Evolutionary conservation across 192 early-diverging fungal genomes (phyloP).

Genomic region (Endogone sp.): DNA sequence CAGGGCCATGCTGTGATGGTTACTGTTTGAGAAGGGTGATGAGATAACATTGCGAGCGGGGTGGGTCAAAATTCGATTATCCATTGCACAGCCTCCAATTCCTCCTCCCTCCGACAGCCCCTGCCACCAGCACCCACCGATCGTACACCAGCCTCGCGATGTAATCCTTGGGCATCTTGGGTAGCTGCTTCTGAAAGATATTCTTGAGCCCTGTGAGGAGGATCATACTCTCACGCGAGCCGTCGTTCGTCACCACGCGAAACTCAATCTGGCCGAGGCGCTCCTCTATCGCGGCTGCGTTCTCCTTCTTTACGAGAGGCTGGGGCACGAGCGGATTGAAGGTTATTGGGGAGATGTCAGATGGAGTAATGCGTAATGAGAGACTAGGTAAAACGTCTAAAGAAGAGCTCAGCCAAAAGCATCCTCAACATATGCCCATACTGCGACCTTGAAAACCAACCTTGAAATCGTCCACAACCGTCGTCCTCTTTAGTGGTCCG

Average conservation of each 20-base stretch:
- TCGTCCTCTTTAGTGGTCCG: no score
- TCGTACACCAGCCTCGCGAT: slow-evolving; percentile 96
- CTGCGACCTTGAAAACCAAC: not conserved
- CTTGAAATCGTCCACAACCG: not conserved
- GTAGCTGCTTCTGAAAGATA: slow-evolving; percentile 95
- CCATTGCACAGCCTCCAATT: no score
- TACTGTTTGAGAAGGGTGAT: slow-evolving; percentile 47
- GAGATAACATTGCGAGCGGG: not conserved
- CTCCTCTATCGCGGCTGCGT: slow-evolving; percentile 61
- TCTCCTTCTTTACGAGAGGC: slow-evolving; percentile 43
- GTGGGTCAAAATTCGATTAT: not conserved
- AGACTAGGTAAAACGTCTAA: no score
- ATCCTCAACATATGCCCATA: not conserved
- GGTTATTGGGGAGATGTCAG: no score
- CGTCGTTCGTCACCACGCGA: slow-evolving; percentile 81
- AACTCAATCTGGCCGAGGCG: slow-evolving; percentile 63
- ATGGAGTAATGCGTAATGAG: no score
- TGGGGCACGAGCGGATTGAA: not conserved
- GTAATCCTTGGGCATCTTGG: slow-evolving; percentile 99
- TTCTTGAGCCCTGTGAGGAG: slow-evolving; percentile 92
- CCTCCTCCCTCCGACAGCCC: no score
- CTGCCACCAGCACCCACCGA: slow-evolving; percentile 47
- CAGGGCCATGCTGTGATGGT: slow-evolving; percentile 83
- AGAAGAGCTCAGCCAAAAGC: no score
- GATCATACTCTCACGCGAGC: slow-evolving; percentile 73